Evolutionary conservation across 169 alveolate genomes (phyloP).

Genomic region (Besnoitia besnoiti): DNA sequence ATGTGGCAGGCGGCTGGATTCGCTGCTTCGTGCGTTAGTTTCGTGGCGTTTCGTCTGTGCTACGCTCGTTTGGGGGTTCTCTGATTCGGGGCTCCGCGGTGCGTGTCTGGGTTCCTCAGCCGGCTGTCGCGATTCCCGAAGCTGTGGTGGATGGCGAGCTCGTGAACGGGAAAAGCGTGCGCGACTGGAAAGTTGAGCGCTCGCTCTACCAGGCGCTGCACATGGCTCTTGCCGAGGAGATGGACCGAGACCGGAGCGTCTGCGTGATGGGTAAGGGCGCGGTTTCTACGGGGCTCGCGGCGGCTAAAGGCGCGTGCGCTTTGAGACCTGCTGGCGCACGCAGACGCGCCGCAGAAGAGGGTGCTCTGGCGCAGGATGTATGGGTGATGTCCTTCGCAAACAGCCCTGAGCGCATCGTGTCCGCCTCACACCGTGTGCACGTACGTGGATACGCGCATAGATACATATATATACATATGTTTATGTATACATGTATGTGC

Average conservation of each 20-base stretch:
- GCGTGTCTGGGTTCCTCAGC: neutral
- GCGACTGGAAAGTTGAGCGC: constrained; percentile 77
- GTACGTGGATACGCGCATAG: no score
- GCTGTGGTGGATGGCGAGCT: constrained; percentile 64
- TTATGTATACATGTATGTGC: neutral
- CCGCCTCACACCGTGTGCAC: no score
- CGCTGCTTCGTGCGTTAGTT: no score
- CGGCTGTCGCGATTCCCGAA: neutral
- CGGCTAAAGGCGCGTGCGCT: no score
- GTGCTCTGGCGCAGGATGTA: no score
- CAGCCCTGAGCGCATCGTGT: no score
- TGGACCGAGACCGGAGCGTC: constrained; percentile 88
- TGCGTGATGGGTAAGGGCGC: constrained; percentile 77
- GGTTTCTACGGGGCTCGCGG: no score
- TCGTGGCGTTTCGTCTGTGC: no score
- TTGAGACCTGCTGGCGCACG: no score
- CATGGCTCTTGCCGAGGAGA: constrained; percentile 91
- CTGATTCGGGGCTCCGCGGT: neutral
- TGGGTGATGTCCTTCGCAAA: no score
- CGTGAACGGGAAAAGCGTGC: constrained; percentile 67
- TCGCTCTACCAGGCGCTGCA: constrained; percentile 90
- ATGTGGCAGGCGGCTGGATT: no score
- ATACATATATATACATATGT: neutral
- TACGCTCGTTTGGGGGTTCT: neutral
- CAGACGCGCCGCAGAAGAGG: no score